Evolutionary conservation across 2,329 filamentous ascomycete species (phyloP).

Genomic region (Diaporthe citriasiana): DNA sequence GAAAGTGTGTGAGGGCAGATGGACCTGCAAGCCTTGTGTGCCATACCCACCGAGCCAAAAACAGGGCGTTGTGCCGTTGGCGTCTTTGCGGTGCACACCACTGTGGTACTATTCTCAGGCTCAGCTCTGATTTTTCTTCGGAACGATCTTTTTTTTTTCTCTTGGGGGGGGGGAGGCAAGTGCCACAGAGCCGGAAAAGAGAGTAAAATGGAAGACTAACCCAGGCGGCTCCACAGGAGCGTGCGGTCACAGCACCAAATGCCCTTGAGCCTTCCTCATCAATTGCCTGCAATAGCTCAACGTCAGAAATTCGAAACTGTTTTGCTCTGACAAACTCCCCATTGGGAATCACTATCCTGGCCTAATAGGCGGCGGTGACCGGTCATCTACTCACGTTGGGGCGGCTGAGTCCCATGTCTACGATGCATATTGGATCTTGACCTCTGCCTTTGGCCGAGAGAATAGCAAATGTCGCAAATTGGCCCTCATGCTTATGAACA

Average conservation of each 20-base stretch:
- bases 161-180: too few species aligned
- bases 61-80: background rate
- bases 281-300: background rate
- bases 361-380: background rate
- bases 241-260: background rate
- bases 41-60: constrained; percentile 10
- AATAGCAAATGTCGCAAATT: background rate
- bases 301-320: background rate
- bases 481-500: background rate
- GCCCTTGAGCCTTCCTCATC: fast-evolving
- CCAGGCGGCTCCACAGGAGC: constrained; percentile 13
- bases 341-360: background rate
- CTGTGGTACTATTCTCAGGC: constrained; percentile 1
- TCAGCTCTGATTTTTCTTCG: background rate
- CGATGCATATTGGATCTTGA: background rate
- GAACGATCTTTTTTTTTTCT: too few species aligned
- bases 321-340: fast-evolving
- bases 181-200: too few species aligned
- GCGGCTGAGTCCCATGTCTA: background rate
- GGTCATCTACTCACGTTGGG: background rate
- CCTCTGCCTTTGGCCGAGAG: background rate
- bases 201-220: background rate
- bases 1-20: background rate
- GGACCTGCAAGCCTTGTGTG: constrained; percentile 3
- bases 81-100: background rate